Evolutionary conservation across 192 early-diverging fungal genomes (phyloP).

Genomic region (Glomus cerebriforme): DNA sequence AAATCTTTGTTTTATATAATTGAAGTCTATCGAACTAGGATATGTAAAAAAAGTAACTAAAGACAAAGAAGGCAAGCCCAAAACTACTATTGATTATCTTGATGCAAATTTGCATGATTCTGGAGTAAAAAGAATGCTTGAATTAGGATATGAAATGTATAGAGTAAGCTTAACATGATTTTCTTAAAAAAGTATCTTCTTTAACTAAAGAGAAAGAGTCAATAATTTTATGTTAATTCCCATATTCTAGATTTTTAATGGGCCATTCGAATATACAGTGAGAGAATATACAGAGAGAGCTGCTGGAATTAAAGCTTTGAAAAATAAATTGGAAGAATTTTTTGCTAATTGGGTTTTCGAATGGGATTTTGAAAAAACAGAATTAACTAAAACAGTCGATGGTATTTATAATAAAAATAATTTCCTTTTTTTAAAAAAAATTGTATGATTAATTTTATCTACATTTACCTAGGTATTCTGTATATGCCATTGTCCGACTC

Average conservation of each 20-base stretch:
- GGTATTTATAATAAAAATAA: slow-evolving; percentile 17
- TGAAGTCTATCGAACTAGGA: slow-evolving; percentile 43
- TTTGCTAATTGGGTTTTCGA: slow-evolving; percentile 61
- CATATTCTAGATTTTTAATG: slow-evolving; percentile 42
- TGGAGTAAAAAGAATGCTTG: slow-evolving; percentile 46
- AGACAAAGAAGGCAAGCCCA: slow-evolving; percentile 52
- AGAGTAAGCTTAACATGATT: slow-evolving; percentile 40
- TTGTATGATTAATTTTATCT: slow-evolving; percentile 7
- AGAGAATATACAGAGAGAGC: slow-evolving; percentile 28
- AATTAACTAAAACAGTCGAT: slow-evolving; percentile 28
- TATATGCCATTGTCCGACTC: slow-evolving; percentile 20
- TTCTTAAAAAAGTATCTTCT: slow-evolving; percentile 19
- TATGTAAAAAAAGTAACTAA: slow-evolving; percentile 44
- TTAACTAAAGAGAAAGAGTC: background rate
- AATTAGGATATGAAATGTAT: slow-evolving; percentile 58
- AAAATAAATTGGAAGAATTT: slow-evolving; percentile 56
- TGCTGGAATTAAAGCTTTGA: background rate
- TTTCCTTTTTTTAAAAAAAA: background rate
- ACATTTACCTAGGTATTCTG: background rate
- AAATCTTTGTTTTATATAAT: background rate
- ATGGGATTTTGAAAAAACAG: slow-evolving; percentile 55
- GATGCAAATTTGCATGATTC: slow-evolving; percentile 56
- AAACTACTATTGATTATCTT: slow-evolving; percentile 54
- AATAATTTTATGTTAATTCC: background rate
- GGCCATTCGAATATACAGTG: slow-evolving; percentile 37